phyloP scores from a whole-genome alignment of 2,329 filamentous ascomycete genomes.

The Pestalotiopsis sp. region DNA sequence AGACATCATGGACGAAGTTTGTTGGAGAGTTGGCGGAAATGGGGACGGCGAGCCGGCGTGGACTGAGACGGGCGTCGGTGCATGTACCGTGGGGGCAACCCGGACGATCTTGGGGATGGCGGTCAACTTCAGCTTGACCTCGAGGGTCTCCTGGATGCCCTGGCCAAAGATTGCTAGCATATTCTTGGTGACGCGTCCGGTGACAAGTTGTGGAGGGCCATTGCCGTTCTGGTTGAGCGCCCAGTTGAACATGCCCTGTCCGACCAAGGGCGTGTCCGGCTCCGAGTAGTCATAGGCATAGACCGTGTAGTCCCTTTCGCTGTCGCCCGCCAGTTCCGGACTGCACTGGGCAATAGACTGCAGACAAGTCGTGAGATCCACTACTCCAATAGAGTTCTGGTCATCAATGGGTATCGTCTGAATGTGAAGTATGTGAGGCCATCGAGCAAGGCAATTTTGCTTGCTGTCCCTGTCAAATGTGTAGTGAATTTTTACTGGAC shows the following conservation, averaged over 20 bases:
- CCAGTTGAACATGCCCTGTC: constrained; percentile 93
- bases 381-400: constrained; percentile 77
- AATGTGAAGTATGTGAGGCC: constrained; percentile 77
- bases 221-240: constrained; percentile 57
- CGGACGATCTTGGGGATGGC: constrained; percentile 65
- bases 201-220: constrained; percentile 71
- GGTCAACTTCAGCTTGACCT: constrained; percentile 88
- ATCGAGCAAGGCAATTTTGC: constrained; percentile 85
- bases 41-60: constrained; percentile 19
- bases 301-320: constrained; percentile 85
- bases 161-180: constrained; percentile 81
- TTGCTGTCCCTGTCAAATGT: constrained; percentile 90
- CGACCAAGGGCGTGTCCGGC: constrained; percentile 88
- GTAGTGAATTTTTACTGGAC: constrained; percentile 90
- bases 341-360: constrained; percentile 78
- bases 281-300: constrained; percentile 98
- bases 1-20: constrained; percentile 46
- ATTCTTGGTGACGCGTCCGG: constrained; percentile 88
- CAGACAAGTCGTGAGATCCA: constrained; percentile 86
- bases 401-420: constrained; percentile 84
- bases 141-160: constrained; percentile 83
- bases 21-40: constrained; percentile 17
- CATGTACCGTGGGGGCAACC: constrained; percentile 20
- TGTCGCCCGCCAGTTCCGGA: constrained; percentile 79
- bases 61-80: constrained; percentile 23